Conservation (phyloP, 352 stramenopile genomes). For the Phytopythium helicoides region DNA sequence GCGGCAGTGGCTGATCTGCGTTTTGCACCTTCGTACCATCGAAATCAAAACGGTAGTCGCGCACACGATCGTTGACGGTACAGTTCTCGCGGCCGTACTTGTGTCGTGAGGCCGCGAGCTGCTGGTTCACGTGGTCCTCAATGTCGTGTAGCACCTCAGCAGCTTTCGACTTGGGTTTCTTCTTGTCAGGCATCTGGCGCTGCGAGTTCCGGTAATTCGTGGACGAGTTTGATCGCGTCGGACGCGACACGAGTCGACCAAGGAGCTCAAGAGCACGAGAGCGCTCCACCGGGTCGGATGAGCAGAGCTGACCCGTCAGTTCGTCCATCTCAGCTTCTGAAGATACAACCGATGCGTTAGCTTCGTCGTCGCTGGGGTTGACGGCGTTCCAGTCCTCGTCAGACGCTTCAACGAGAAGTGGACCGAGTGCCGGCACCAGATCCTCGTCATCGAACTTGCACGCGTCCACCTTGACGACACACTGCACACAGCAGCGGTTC, state of each 20-base stretch:
- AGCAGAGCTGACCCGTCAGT: constrained; percentile 31
- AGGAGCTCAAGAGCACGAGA: constrained; percentile 35
- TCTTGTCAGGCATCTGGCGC: constrained; percentile 10
- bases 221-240: constrained; percentile 5
- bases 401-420: constrained; percentile 36
- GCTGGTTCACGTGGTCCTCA: constrained; percentile 38
- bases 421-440: constrained; percentile 40
- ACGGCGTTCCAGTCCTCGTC: constrained; percentile 25
- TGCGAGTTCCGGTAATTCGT: constrained; percentile 16
- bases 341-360: constrained; percentile 15
- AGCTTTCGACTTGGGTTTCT: constrained; percentile 22
- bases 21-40: constrained; percentile 31
- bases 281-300: constrained; percentile 22
- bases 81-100: constrained; percentile 18
- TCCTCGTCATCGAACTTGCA: constrained; percentile 69
- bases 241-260: constrained; percentile 19
- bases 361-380: constrained; percentile 11
- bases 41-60: constrained; percentile 53
- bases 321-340: constrained; percentile 20
- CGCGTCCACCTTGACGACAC: constrained; percentile 48
- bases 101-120: constrained; percentile 19
- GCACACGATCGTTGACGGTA: constrained; percentile 27
- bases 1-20: constrained; percentile 37
- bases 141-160: constrained; percentile 33
- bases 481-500: constrained; percentile 52